Evolutionary conservation across 1,139 yeast genomes (phyloP).

Genomic region (Debaryomyces robertsiae): DNA sequence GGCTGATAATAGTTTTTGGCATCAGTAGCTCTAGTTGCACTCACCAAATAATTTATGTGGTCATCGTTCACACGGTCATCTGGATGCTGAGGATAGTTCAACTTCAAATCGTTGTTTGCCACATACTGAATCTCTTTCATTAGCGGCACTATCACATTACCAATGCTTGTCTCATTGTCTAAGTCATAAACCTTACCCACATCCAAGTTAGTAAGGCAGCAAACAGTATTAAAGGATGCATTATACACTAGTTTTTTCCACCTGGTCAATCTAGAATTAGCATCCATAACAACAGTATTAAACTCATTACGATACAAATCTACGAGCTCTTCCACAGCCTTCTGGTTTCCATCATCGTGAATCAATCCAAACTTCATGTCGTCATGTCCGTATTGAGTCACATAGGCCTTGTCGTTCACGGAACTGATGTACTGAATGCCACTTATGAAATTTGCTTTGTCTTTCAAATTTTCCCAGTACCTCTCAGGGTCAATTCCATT

Average conservation of each 20-base stretch:
- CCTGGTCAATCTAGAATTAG: constrained; percentile 23
- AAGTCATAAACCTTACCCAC: constrained; percentile 26
- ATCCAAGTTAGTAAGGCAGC: constrained; percentile 34
- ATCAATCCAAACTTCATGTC: constrained; percentile 22
- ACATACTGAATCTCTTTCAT: constrained; percentile 28
- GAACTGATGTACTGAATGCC: constrained; percentile 34
- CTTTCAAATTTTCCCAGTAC: constrained; percentile 25
- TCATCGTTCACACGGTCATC: constrained; percentile 20
- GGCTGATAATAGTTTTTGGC: constrained; percentile 29
- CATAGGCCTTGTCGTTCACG: constrained; percentile 22
- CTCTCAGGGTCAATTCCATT: constrained; percentile 38
- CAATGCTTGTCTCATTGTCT: constrained; percentile 19
- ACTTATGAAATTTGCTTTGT: constrained; percentile 20
- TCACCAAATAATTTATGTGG: constrained; percentile 20
- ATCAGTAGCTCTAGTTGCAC: constrained; percentile 21
- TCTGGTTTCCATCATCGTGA: constrained; percentile 10
- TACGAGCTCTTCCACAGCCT: constrained; percentile 21
- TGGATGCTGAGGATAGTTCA: constrained; percentile 12
- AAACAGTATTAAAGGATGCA: constrained; percentile 37
- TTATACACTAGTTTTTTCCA: constrained; percentile 41
- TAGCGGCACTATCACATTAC: constrained; percentile 23
- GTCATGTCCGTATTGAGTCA: constrained; percentile 36
- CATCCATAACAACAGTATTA: constrained; percentile 19
- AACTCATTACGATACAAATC: constrained; percentile 26
- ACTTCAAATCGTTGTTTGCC: constrained; percentile 27